These are phyloP conservation scores for Dissophora globulifera DNA, from an alignment of 192 early-diverging fungal genomes.

Conservation along the genomic window DNA sequence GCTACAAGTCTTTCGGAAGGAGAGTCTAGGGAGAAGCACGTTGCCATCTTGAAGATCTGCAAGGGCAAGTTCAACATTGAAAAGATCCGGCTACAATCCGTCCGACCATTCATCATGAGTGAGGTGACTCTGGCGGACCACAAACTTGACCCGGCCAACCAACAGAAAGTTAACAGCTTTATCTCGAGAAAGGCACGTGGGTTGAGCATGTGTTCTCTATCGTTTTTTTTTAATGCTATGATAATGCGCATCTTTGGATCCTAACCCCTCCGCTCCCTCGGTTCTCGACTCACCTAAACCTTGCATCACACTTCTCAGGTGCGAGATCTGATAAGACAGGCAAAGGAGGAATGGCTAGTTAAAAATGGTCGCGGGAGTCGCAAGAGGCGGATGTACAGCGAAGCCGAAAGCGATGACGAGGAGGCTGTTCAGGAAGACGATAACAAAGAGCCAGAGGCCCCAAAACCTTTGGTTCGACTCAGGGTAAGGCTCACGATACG, in stretches of 20 bases:
- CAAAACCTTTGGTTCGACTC: constrained; percentile 81
- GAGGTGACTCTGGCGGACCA: constrained; percentile 70
- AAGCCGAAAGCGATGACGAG: constrained; percentile 29
- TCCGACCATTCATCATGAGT: constrained; percentile 89
- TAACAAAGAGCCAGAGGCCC: background rate
- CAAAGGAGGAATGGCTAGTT: constrained; percentile 68
- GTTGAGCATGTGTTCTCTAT: background rate
- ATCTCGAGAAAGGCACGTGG: constrained; percentile 63
- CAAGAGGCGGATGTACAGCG: constrained; percentile 49
- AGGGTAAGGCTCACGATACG: constrained; percentile 34
- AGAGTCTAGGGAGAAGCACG: constrained; percentile 70
- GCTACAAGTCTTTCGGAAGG: constrained; percentile 90
- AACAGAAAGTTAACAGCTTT: constrained; percentile 61
- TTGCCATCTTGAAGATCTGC: constrained; percentile 71
- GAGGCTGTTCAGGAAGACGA: constrained; percentile 9
- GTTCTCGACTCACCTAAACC: no score
- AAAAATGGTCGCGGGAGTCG: constrained; percentile 46
- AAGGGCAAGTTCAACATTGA: constrained; percentile 74
- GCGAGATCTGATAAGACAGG: constrained; percentile 71
- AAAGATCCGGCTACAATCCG: constrained; percentile 78
- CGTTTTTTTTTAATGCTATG: no score
- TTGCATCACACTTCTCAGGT: no score
- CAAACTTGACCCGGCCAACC: constrained; percentile 63
- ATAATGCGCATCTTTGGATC: no score
- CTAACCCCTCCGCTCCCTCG: no score